Evolutionary conservation across 1,284 basidiomycete species (phyloP).

Genomic region (Leccinum pachyderme): DNA sequence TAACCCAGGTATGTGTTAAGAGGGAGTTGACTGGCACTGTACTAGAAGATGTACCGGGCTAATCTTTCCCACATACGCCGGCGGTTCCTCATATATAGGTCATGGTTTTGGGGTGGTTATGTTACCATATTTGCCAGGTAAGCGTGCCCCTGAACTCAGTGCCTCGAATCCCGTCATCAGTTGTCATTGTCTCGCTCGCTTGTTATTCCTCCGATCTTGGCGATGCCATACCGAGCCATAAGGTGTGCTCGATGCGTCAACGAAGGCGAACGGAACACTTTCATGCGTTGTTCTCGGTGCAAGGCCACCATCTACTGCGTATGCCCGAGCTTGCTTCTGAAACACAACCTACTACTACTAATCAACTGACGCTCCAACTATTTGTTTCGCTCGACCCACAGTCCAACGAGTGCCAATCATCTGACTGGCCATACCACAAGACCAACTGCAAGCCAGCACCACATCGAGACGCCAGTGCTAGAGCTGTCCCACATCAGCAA

Average conservation of each 20-base stretch:
- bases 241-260: slow-evolving; percentile 14
- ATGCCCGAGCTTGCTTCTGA: background rate
- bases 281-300: slow-evolving; percentile 31
- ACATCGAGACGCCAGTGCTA: background rate
- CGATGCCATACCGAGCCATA: slow-evolving; percentile 1
- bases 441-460: slow-evolving; percentile 8
- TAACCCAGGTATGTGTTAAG: too few relatives aligned
- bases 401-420: slow-evolving; percentile 25
- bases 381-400: background rate
- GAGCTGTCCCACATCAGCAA: background rate
- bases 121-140: background rate
- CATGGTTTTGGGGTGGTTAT: too few relatives aligned
- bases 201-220: background rate
- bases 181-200: background rate
- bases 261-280: slow-evolving; percentile 16
- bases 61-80: too few relatives aligned
- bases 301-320: slow-evolving; percentile 27
- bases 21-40: too few relatives aligned
- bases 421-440: slow-evolving; percentile 25
- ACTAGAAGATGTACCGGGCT: too few relatives aligned
- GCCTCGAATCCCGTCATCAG: too few relatives aligned
- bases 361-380: background rate
- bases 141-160: background rate
- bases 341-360: background rate
- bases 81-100: too few relatives aligned